Evolutionary conservation across 2,329 filamentous ascomycete species (phyloP), one percentile per base, ranked within the genome.

Genomic region (Ophiostoma montium): DNA sequence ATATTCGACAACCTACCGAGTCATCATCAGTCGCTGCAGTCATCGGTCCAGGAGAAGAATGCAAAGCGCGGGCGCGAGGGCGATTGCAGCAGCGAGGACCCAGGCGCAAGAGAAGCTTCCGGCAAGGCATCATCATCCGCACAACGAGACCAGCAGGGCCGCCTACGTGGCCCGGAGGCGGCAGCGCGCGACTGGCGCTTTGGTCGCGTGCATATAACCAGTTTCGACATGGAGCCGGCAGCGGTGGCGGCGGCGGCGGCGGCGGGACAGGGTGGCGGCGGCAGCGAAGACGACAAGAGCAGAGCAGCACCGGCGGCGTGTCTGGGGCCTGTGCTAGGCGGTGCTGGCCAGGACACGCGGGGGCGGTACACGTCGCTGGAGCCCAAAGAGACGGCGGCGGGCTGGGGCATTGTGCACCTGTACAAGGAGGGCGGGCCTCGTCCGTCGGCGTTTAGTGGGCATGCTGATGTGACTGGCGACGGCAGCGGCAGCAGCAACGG

Each of bases 371-470:
- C 86, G 18, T 80, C 84, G 1, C 71, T 90, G 1, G 76, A 82
- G 50, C 76, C 79, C 15, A 78, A 73, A 57, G 78, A 83, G 49
- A 87, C 86, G 1, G 84, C 94, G 52, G 72, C 88, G 1, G 86
- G 87, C 38, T 95, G 87, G 83, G 92, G 92, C 1, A 79, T 96
- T 13, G 88, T 98, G 2, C 92, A 95, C 63, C 75, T 98, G 27
- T 98, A 95, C 63, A 78, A 89, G 10, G 90, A 96, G 63, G 77
- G 76, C 2, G 78, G 35, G 46, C 16, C 21, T 1, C 10, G 18
- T 9, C 44, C 19, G 35, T 50, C 53, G 19, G 15, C 36, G 43
- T 18, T 19, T n/a, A 10, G 31, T 5, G 31, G 27, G 30, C 30
- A 31, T 12, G 52, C 50, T 10, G 46, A 39, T 15, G 60, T 55